phyloP scores from a whole-genome alignment of 495 filamentous ascomycete genomes.

The Cetradonia linearis region DNA sequence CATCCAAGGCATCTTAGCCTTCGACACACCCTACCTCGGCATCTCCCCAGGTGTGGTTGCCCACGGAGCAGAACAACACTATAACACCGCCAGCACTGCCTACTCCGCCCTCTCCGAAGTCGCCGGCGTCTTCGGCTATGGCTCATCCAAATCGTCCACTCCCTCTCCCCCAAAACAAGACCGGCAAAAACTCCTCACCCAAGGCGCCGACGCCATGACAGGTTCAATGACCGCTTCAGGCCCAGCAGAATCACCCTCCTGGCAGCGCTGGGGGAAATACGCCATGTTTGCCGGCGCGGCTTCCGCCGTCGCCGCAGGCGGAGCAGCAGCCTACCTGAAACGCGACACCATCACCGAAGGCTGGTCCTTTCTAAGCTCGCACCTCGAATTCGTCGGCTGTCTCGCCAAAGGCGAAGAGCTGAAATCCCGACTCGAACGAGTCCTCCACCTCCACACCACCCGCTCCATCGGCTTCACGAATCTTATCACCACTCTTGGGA shows the following conservation, averaged over 20 bases:
- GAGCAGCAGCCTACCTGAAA: constrained; percentile 77
- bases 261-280: constrained; percentile 69
- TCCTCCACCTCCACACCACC: constrained; percentile 46
- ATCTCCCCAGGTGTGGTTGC: constrained; percentile 83
- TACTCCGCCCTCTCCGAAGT: constrained; percentile 58
- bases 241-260: constrained; percentile 47
- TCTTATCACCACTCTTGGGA: constrained; percentile 74
- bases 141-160: constrained; percentile 29
- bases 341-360: constrained; percentile 64
- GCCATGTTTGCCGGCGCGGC: constrained; percentile 77
- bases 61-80: constrained; percentile 78
- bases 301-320: constrained; percentile 72
- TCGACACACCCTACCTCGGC: constrained; percentile 91
- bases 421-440: constrained; percentile 48
- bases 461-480: constrained; percentile 61
- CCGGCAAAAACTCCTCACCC: constrained; percentile 18
- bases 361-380: constrained; percentile 71
- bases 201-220: constrained; percentile 20
- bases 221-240: constrained; percentile 33
- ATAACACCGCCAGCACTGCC: constrained; percentile 59
- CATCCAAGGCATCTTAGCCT: constrained; percentile 79
- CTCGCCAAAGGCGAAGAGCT: constrained; percentile 70
- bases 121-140: constrained; percentile 50
- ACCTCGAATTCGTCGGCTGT: constrained; percentile 92
- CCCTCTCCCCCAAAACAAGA: constrained; percentile 23